A percentile compares a stretch with the other conserved stretches of the same genome.
phyloP scores from a whole-genome alignment of 371 early-diverging fungal genomes.

The Mucor circinelloides region DNA sequence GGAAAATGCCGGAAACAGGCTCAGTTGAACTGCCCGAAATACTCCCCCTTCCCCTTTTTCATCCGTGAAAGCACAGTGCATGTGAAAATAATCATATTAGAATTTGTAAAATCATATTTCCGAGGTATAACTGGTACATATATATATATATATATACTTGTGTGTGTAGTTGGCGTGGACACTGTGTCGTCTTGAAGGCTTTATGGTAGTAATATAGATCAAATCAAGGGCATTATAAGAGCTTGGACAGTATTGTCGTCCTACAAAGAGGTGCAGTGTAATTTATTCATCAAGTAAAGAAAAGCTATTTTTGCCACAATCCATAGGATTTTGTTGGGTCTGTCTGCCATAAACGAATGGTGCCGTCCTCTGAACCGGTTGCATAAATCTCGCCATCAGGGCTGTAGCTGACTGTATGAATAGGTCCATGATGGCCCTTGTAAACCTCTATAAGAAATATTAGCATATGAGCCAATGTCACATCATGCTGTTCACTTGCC shows the following conservation, averaged over 20 bases:
- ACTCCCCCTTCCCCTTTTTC: background rate
- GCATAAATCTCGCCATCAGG: slow-evolving; percentile 91
- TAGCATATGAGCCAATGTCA: background rate
- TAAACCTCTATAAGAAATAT: slow-evolving; percentile 57
- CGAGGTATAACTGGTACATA: background rate
- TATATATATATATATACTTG: background rate
- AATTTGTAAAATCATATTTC: background rate
- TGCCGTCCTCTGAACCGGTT: slow-evolving; percentile 85
- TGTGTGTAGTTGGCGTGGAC: background rate
- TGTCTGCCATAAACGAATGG: slow-evolving; percentile 79
- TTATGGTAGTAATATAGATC: too few species aligned
- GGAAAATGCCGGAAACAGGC: slow-evolving; percentile 12
- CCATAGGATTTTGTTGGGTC: slow-evolving; percentile 73
- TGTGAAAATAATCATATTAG: slow-evolving; percentile 3
- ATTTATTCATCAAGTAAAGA: background rate
- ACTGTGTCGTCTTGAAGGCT: too few species aligned
- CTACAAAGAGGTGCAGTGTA: too few species aligned
- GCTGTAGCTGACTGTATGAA: slow-evolving; percentile 86
- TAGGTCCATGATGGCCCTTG: slow-evolving; percentile 89
- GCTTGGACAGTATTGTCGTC: too few species aligned
- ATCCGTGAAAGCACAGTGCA: background rate
- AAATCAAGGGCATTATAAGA: too few species aligned
- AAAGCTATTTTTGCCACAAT: slow-evolving; percentile 62
- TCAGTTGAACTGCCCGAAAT: background rate
- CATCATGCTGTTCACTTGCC: slow-evolving; percentile 29